Conservation (phyloP, 2,329 filamentous ascomycete species). For the Paradendryphiella salina region DNA sequence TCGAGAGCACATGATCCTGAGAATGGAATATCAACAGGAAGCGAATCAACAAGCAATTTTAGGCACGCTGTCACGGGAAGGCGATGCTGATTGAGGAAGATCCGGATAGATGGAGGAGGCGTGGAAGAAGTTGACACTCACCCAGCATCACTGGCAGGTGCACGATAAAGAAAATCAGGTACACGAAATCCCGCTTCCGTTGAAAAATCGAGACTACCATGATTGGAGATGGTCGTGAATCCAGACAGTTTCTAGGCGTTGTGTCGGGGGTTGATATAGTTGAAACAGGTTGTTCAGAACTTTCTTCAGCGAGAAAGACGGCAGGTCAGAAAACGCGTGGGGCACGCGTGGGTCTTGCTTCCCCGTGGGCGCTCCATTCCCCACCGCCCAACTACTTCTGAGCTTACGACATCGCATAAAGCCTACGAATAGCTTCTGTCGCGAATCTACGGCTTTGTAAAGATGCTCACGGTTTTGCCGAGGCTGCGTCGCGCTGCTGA, state of each 20-base stretch:
- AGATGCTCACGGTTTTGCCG: too few species aligned
- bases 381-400: not conserved
- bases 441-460: not conserved
- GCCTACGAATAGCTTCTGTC: not conserved
- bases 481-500: not conserved
- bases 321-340: not conserved
- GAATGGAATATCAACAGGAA: too few species aligned
- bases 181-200: constrained; percentile 53
- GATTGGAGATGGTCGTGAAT: not conserved
- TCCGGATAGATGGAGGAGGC: not conserved
- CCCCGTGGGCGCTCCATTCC: constrained; percentile 2
- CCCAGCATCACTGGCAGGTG: constrained; percentile 66
- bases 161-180: constrained; percentile 64
- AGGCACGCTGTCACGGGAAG: not conserved
- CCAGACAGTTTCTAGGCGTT: not conserved
- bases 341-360: not conserved
- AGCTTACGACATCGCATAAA: not conserved
- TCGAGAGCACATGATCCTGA: not conserved
- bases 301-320: not conserved
- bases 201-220: constrained; percentile 39
- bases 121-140: constrained; percentile 32
- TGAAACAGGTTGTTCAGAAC: not conserved
- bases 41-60: not conserved
- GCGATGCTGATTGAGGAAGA: not conserved
- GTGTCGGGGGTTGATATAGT: constrained; percentile 2